Base-by-base conservation (phyloP, 2,329 filamentous ascomycete genomes). In the Penicillium sp. region DNA sequence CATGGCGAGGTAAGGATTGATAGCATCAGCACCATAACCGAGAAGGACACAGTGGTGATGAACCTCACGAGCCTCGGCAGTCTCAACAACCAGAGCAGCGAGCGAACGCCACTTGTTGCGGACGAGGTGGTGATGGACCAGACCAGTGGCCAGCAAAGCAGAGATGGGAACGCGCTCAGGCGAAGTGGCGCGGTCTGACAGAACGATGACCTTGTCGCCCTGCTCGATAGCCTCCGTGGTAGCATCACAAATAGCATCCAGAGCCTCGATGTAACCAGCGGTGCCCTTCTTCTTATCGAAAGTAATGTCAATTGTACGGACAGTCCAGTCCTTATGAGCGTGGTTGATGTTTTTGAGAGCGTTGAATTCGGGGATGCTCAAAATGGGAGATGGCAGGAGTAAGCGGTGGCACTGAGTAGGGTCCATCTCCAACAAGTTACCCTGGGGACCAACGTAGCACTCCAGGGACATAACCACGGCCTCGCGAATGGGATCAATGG, bases 11-110 rank as follows among this genome's bases (percentile, higher is more conserved):
- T 96, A 96, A 18, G 93, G 93, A 79, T 94, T 95, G 70, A 97
- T 85, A 45, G 87, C 93, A 76, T 97, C 93, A 50, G 88, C 91
- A 77, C 93, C 93, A 66, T 97, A 97, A 49, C 93, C 93, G 54
- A 97, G 84, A 41, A 96, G 82, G n/a, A 97, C 93, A 77, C 90
- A 96, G 90, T 96, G 95, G 77, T 97, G 93, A 74, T 97, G 93
- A 7, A 97, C 93, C 75, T 97, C 93, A 76, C 93, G 90, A 64
- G 93, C 93, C 73, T 97, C 93, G 42, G 88, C 93, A 58, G 92
- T 96, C 79, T 97, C 93, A 31, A 96, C 84, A 38, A 96, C 81
- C 42, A 97, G 77, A 43, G 92, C 93, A 61, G 85, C 90, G 74
- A 92, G 84, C 12, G 93, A 92, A 71, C 93, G 84, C 90, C 92